Base-by-base conservation (phyloP, 2,329 filamentous ascomycete genomes). In the Alternaria arbusti region DNA sequence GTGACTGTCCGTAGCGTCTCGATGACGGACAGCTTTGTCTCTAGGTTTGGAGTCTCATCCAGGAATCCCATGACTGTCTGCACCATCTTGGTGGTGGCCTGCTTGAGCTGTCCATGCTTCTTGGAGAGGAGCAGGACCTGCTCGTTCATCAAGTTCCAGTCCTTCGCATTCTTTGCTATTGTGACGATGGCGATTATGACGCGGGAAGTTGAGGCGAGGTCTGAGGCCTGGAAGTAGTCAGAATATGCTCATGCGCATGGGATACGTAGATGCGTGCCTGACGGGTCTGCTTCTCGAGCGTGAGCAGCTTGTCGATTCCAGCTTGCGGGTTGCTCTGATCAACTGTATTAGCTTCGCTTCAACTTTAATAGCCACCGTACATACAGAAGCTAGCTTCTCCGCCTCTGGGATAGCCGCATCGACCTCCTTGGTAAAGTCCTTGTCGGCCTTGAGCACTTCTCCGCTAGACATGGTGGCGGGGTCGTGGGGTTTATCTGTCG, bases 101-200 rank as follows among this genome's bases (percentile, higher is more conserved):
- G 96, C 84, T 99, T 99, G 79, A 99, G 94, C 85, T 99, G 96
- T 75, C 94, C 93, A 91, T 99, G 96, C 86, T 99, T 99, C 90
- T 99, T 99, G 70, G 96, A 98, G 61, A 99, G 87, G 69, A 97
- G 87, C 74, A 97, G 87, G 67, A 97, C 93, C 84, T 99, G 96
- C 84, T 99, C 96, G 80, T 97, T 98, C 83, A 99, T 88, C 76
- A 97, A 84, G 80, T 89, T 90, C 96, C 96, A 99, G 81, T 99
- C 94, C 71, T 91, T 91, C 20, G 92, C 90, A 81, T 97, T 87
- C 83, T 97, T 98, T 85, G 93, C 95, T 85, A 98, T 89, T 78
- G 93, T 97, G 80, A 97, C 93, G 80, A 99, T 96, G 67, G 90
- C 86, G 77, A 97, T 85, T 73, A 99, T 86, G 69, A 97, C 85